phyloP scores from a whole-genome alignment of 140 eudicot species.

The Stevia rebaudiana region DNA sequence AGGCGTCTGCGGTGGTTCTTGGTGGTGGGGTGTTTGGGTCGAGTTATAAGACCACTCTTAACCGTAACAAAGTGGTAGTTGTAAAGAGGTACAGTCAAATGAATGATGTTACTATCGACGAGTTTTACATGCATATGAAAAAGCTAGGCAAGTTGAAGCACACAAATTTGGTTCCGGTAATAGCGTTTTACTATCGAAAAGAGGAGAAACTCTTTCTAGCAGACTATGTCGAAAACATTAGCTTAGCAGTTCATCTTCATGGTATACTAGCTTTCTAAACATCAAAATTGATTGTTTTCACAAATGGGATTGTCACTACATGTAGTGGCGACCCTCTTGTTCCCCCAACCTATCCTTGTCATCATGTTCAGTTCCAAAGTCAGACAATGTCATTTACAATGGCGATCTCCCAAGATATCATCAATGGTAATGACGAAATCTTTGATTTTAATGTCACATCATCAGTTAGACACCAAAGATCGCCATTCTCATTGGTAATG shows the following conservation, averaged over 20 bases:
- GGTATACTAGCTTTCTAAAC: no score
- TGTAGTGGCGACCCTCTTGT: no score
- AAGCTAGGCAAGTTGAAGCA: conserved; percentile 62
- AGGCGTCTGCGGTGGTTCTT: conserved; percentile 67
- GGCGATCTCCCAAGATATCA: no score
- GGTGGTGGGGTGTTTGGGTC: conserved; percentile 91
- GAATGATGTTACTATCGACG: conserved; percentile 70
- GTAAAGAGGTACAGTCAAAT: conserved; percentile 82
- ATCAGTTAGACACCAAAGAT: no score
- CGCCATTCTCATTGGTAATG: no score
- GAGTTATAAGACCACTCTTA: conserved; percentile 59
- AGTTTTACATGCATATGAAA: conserved; percentile 75
- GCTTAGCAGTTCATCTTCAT: conserved; percentile 78
- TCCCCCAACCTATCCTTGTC: no score
- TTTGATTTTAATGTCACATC: no score
- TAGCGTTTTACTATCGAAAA: conserved; percentile 67
- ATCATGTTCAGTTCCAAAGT: no score
- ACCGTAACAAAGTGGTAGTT: conserved; percentile 43
- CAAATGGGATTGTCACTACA: no score
- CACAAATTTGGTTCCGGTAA: conserved; percentile 53
- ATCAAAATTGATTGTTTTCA: no score
- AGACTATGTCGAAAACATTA: conserved; percentile 43
- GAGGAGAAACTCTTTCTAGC: conserved; percentile 86
- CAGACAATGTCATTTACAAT: no score
- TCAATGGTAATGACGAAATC: no score